phyloP scores from a whole-genome alignment of 495 filamentous ascomycete genomes.

The Thermothielavioides terrestris region DNA sequence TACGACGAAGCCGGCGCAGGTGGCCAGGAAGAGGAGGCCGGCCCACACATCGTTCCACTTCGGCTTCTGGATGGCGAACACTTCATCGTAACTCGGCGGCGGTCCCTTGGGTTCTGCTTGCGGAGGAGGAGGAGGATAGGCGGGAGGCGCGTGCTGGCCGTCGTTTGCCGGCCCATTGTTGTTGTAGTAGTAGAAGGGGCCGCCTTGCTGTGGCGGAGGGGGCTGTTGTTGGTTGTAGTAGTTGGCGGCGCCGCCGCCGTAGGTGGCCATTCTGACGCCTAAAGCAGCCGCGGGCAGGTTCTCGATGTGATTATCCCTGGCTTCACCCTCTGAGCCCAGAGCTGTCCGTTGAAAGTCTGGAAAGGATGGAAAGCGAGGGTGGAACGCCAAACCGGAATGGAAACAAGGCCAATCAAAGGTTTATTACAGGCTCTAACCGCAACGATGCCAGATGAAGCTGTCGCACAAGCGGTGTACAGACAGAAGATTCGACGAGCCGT shows the following conservation, averaged over 20 bases:
- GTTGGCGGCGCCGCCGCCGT: constrained; percentile 15
- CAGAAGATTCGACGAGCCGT: no score
- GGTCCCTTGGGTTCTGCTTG: constrained; percentile 14
- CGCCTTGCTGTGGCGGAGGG: constrained; percentile 14
- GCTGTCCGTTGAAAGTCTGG: no score
- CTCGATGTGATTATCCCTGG: not conserved
- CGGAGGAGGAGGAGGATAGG: constrained; percentile 14
- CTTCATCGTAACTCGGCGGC: constrained; percentile 63
- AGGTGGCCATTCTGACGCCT: constrained; percentile 9
- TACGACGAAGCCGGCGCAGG: constrained; percentile 66
- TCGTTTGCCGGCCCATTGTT: constrained; percentile 1
- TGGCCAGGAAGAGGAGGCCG: constrained; percentile 66
- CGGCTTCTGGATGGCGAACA: constrained; percentile 70
- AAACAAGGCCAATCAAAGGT: no score
- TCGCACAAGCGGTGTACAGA: no score
- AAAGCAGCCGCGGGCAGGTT: not conserved
- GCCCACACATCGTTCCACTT: constrained; percentile 90
- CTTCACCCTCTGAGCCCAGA: no score
- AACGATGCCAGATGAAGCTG: no score
- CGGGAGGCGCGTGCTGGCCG: constrained; percentile 13
- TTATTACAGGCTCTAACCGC: no score
- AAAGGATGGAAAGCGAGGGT: no score
- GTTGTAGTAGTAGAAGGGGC: constrained; percentile 8
- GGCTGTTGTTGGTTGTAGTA: constrained; percentile 17
- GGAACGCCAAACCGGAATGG: no score